These are phyloP conservation scores for Linnemannia exigua DNA, from an alignment of 192 early-diverging fungal genomes.

Conservation along the genomic window DNA sequence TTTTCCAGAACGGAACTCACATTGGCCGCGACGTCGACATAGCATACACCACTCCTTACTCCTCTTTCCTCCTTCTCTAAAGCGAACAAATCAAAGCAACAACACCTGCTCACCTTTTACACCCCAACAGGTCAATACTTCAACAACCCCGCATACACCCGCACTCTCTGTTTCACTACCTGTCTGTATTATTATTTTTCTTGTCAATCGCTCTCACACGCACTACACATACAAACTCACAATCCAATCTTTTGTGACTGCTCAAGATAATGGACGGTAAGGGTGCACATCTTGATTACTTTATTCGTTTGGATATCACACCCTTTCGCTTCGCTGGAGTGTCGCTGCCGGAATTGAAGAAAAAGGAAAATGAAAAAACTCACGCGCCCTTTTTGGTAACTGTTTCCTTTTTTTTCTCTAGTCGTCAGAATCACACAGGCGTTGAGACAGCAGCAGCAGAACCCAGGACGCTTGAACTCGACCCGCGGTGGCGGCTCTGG, in stretches of 20 bases:
- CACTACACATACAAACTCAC: no score
- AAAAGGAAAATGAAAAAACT: neutral
- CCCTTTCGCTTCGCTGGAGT: neutral
- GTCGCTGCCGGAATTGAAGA: neutral
- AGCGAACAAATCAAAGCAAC: neutral
- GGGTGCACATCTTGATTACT: neutral
- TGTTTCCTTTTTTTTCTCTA: neutral
- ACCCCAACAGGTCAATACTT: neutral
- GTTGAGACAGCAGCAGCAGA: constrained; percentile 43
- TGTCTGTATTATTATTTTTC: neutral
- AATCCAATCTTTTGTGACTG: neutral
- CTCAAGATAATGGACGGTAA: constrained; percentile 12
- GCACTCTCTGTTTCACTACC: neutral
- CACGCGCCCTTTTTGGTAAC: neutral
- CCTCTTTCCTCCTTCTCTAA: neutral
- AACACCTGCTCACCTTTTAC: neutral
- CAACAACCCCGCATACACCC: neutral
- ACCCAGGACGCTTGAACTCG: constrained; percentile 20
- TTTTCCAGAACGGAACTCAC: constrained; percentile 59
- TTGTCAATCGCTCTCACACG: neutral
- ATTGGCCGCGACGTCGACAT: constrained; percentile 59
- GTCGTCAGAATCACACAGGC: constrained; percentile 56
- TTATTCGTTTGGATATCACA: neutral
- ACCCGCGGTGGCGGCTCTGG: constrained; percentile 24
- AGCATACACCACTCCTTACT: constrained; percentile 4